Base-by-base conservation (phyloP, 176 grass and related monocot genomes). In the Elaeis guineensis region DNA sequence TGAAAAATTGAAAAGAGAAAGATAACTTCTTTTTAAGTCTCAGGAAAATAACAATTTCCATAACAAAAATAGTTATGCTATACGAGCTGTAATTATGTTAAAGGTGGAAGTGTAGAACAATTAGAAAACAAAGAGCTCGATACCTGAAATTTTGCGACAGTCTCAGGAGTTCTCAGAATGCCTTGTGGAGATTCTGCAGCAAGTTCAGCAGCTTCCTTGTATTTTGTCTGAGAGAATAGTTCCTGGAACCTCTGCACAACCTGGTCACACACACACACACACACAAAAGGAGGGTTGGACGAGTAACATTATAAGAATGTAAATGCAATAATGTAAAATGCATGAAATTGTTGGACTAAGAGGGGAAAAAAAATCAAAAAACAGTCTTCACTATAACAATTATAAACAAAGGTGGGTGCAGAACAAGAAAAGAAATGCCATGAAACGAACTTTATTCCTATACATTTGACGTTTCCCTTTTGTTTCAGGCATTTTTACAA, bases 191-290 rank as follows among this genome's bases (percentile, higher is more conserved):
- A 97, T 62, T 97, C 92, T 57, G 92, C 92, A 57, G 92, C 92
- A 67, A 97, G 66, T 72, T 97, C 92, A 51, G 92, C 92, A 64
- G 92, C 92, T 83, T 97, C 92, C 76, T 97, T 97, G 72, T 97
- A 97, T 65, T 97, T 97, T 12, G 87, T 91, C 67, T 97, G 92
- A 0, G 84, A 77, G 58, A 97, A 97, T 28, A 97, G 55, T 80
- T 97, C 87, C 70, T 91, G 92, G 19, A 97, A 97, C 66, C 92
- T 82, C 75, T 89, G 92, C 44, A 97, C 92, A 81, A 97, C 91
- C 91, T 96, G 86, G 35, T 44, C 35, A 12, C 35, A 35, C 30
- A 9, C 32, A 35, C 6, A 11, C 25, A 6, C 28, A 7, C 5
- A 6, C 28, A 44, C 8, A 44, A 24, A 51, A 17, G 11, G 35